phyloP scores from a whole-genome alignment of 257 asterid genomes.

The Plantago elongata region DNA sequence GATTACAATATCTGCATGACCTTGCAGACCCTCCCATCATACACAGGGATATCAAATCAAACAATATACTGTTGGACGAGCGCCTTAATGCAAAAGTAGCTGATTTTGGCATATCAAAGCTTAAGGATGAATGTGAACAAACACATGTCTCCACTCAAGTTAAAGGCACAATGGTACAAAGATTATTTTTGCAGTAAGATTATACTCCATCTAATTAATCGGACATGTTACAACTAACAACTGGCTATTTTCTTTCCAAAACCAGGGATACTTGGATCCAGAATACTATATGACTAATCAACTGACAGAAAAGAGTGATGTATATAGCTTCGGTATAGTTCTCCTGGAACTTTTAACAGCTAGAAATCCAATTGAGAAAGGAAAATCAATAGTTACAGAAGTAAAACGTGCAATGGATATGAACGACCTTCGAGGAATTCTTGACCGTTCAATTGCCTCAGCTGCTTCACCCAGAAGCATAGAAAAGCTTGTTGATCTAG shows the following conservation, averaged over 20 bases:
- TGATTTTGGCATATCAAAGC: slow-evolving; percentile 93
- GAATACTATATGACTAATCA: slow-evolving; percentile 91
- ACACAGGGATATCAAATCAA: slow-evolving; percentile 87
- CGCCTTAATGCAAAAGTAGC: slow-evolving; percentile 82
- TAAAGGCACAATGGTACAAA: slow-evolving; percentile 91
- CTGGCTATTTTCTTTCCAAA: neutral
- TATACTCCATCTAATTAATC: neutral
- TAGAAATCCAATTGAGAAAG: slow-evolving; percentile 66
- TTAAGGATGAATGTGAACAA: slow-evolving; percentile 46
- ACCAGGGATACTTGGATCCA: slow-evolving; percentile 93
- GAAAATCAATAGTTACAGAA: slow-evolving; percentile 68
- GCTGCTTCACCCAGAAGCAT: slow-evolving; percentile 42
- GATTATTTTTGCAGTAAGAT: neutral
- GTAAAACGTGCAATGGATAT: slow-evolving; percentile 58
- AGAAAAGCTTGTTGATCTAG: slow-evolving; percentile 64
- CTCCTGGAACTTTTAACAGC: slow-evolving; percentile 64
- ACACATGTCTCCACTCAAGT: slow-evolving; percentile 89
- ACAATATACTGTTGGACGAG: slow-evolving; percentile 70
- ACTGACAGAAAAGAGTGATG: slow-evolving; percentile 87
- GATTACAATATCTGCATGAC: slow-evolving; percentile 85
- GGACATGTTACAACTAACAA: neutral
- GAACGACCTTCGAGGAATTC: slow-evolving; percentile 52
- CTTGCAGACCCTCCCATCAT: slow-evolving; percentile 89
- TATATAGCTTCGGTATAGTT: slow-evolving; percentile 76
- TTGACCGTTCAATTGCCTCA: slow-evolving; percentile 64